Percentiles rank a stretch among this genome's conserved stretches.
Evolutionary conservation across 768 basidiomycete genomes (phyloP).

Genomic region (Xanthoconium purpureum): DNA sequence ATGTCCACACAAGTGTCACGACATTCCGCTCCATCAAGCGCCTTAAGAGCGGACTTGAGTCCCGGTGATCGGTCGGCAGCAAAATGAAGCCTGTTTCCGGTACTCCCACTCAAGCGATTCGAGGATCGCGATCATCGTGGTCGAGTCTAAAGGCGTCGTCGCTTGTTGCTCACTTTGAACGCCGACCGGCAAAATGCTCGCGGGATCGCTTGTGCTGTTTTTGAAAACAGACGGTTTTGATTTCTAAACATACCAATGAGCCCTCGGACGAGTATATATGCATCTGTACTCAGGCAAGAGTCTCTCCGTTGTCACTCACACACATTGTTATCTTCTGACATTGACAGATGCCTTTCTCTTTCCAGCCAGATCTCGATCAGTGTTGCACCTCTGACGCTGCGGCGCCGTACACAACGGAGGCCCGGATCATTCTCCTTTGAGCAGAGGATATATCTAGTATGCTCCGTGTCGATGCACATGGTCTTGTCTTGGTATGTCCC

Average conservation of each 20-base stretch:
- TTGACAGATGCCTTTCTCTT: slow-evolving; percentile 3
- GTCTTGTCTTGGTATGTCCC: slow-evolving; percentile 1
- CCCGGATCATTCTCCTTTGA: neutral
- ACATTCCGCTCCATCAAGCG: neutral
- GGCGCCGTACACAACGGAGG: slow-evolving; percentile 12
- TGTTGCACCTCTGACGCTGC: slow-evolving; percentile 9
- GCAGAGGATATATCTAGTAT: neutral
- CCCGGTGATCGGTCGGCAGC: slow-evolving; percentile 20
- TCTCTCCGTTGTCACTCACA: neutral
- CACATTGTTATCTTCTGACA: neutral
- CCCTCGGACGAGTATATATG: neutral
- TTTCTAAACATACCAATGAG: neutral
- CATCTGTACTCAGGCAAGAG: neutral
- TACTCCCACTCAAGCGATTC: slow-evolving; percentile 26
- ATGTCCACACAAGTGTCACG: neutral
- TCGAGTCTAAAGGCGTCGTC: slow-evolving; percentile 26
- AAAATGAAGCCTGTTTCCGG: slow-evolving; percentile 22
- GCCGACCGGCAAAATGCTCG: slow-evolving; percentile 31
- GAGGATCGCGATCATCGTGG: slow-evolving; percentile 28
- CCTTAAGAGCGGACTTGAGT: neutral
- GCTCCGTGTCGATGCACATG: neutral
- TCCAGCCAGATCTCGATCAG: slow-evolving; percentile 8
- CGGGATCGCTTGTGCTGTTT: slow-evolving; percentile 29
- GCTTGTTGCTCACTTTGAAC: slow-evolving; percentile 22
- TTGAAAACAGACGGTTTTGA: neutral